A percentile compares a stretch with the other conserved stretches of the same genome.
Evolutionary conservation across 2,329 filamentous ascomycete genomes (phyloP).

Genomic region (Trichoderma sp.): DNA sequence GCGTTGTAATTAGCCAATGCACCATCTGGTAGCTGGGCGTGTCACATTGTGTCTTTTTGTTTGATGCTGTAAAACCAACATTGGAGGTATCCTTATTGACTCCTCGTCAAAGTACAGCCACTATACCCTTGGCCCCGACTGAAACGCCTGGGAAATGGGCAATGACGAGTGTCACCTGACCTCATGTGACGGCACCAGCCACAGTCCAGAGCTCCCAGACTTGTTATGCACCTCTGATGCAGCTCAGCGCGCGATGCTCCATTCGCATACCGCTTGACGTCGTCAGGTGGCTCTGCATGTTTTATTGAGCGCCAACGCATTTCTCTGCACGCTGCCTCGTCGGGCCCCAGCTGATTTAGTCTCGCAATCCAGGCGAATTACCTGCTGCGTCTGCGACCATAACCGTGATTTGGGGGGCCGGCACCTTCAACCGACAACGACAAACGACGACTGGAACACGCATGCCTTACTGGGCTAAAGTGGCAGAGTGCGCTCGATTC

Average conservation of each 20-base stretch:
- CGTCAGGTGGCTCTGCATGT: constrained; percentile 22
- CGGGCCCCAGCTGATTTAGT: constrained; percentile 8
- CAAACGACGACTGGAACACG: neutral
- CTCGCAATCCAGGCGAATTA: neutral
- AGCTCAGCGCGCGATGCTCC: constrained; percentile 18
- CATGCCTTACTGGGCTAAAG: neutral
- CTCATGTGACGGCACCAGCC: constrained; percentile 34
- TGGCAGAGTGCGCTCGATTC: neutral
- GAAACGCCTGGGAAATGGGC: neutral
- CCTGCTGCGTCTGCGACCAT: neutral
- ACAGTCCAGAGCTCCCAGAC: constrained; percentile 20
- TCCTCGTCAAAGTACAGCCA: too few species aligned
- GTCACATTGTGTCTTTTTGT: neutral
- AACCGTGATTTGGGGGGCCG: constrained; percentile 21
- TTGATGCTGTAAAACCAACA: too few species aligned
- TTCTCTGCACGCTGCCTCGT: constrained; percentile 16
- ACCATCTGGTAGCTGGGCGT: neutral
- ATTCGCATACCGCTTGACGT: constrained; percentile 22
- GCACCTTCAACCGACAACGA: constrained; percentile 22
- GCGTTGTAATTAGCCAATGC: neutral
- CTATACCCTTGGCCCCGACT: too few species aligned
- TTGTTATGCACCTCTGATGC: constrained; percentile 16
- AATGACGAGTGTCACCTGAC: constrained; percentile 23
- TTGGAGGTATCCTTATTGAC: too few species aligned
- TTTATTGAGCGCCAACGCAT: constrained; percentile 17